These are phyloP conservation scores for Neofusicoccum umdonicola DNA, from an alignment of 2,329 filamentous ascomycete genomes.

Conservation along the genomic window DNA sequence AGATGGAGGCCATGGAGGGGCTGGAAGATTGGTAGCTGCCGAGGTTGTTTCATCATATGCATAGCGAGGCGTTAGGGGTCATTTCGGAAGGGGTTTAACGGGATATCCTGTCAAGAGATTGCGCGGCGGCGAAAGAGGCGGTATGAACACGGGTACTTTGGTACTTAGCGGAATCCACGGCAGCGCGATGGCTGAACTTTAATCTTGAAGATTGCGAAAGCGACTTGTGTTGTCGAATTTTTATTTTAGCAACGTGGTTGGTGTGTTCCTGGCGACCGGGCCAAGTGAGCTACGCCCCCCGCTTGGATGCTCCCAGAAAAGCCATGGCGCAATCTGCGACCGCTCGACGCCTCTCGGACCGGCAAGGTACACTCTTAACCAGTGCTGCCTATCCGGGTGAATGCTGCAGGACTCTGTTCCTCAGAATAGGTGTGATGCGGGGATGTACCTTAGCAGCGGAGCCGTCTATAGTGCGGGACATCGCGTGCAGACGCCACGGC, in stretches of 20 bases:
- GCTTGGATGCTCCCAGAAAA: not conserved
- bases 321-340: not conserved
- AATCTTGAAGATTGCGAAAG: not conserved
- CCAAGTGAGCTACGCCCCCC: not conserved
- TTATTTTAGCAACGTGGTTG: constrained; percentile 4
- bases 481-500: not conserved
- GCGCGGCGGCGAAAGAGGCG: constrained; percentile 7
- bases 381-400: not conserved
- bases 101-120: constrained; percentile 14
- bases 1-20: constrained; percentile 40
- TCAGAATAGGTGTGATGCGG: not conserved
- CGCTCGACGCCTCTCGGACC: not conserved
- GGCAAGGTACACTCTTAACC: not conserved
- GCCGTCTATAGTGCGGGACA: not conserved
- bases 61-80: constrained; percentile 16
- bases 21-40: constrained; percentile 34
- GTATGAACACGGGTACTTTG: not conserved
- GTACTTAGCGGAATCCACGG: constrained; percentile 10
- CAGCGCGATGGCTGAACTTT: constrained; percentile 2
- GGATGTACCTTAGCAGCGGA: not conserved
- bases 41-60: constrained; percentile 18
- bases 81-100: constrained; percentile 9
- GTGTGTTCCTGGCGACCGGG: constrained; percentile 6
- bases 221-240: not conserved
- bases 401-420: not conserved